A percentile compares a stretch with the other conserved stretches of the same genome.
phyloP scores from a whole-genome alignment of 164 flowering plant genomes.

The Protea cynaroides region DNA sequence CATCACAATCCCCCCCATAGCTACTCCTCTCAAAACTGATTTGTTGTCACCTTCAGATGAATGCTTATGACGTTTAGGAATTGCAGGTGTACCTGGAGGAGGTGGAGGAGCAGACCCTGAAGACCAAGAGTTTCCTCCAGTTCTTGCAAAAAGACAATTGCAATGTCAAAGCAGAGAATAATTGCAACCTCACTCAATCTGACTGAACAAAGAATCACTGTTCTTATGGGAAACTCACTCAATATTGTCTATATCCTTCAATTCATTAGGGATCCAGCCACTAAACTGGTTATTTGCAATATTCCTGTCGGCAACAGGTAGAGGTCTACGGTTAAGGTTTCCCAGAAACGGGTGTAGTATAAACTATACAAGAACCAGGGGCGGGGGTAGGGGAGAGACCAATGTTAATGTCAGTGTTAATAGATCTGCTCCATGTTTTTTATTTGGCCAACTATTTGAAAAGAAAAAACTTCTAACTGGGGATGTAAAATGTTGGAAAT shows the following conservation, averaged over 20 bases:
- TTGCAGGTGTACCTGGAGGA: slow-evolving; percentile 26
- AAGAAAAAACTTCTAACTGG: too few relatives aligned
- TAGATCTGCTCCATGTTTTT: too few relatives aligned
- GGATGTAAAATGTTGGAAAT: too few relatives aligned
- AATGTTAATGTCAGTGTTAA: too few relatives aligned
- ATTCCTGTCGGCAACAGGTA: slow-evolving; percentile 39
- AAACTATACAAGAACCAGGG: too few relatives aligned
- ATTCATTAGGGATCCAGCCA: slow-evolving; percentile 64
- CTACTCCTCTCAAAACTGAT: slow-evolving; percentile 25
- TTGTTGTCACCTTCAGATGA: slow-evolving; percentile 12
- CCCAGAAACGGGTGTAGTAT: not conserved
- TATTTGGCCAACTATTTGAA: too few relatives aligned
- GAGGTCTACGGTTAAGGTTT: not conserved
- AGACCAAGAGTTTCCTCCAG: slow-evolving; percentile 76
- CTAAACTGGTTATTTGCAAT: slow-evolving; percentile 62
- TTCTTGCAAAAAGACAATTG: slow-evolving; percentile 27
- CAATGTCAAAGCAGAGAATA: slow-evolving; percentile 9
- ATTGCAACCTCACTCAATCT: not conserved
- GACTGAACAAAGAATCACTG: not conserved
- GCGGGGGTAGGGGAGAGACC: too few relatives aligned
- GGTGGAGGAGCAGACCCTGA: slow-evolving; percentile 56
- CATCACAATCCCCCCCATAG: slow-evolving; percentile 40
- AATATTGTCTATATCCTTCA: slow-evolving; percentile 44
- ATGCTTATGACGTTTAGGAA: not conserved
- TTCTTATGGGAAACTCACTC: slow-evolving; percentile 38